Percentiles rank a stretch among this genome's conserved stretches.
Evolutionary conservation across 2,329 filamentous ascomycete genomes (phyloP).

Genomic region (Cladosporium sp.): DNA sequence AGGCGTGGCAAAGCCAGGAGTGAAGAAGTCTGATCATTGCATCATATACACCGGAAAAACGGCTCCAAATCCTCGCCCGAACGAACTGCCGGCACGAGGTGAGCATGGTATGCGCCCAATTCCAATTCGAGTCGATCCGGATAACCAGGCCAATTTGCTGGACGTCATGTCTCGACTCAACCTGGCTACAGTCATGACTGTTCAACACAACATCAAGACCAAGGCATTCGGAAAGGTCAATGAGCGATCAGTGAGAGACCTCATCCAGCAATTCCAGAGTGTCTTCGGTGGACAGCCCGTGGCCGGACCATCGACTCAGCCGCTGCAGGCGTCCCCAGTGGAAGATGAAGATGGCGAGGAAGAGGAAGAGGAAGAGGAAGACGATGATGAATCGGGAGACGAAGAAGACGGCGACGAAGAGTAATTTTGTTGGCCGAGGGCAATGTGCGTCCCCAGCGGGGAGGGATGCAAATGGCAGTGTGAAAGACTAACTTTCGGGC

Average conservation of each 20-base stretch:
- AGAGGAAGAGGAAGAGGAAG: not conserved
- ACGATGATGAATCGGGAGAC: not conserved
- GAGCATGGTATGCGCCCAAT: slow-evolving; percentile 16
- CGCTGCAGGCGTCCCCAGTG: not conserved
- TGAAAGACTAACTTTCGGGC: no score
- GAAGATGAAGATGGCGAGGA: not conserved
- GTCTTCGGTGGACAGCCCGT: no score
- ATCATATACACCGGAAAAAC: slow-evolving; percentile 22
- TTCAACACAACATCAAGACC: slow-evolving; percentile 25
- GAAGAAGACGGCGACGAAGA: not conserved
- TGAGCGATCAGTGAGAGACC: not conserved
- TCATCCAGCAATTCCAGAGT: not conserved
- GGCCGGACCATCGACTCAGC: no score
- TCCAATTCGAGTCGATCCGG: slow-evolving; percentile 19
- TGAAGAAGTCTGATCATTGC: slow-evolving; percentile 23
- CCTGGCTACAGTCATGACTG: slow-evolving; percentile 18
- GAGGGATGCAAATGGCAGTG: no score
- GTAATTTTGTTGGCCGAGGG: no score
- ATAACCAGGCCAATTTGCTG: slow-evolving; percentile 6
- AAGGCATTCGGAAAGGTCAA: slow-evolving; percentile 8
- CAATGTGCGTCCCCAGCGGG: no score
- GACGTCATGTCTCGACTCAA: slow-evolving; percentile 18
- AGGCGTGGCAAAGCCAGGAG: slow-evolving; percentile 18
- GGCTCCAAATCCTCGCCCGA: not conserved
- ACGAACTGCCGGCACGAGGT: slow-evolving; percentile 12